Evolutionary conservation across 257 asterid species (phyloP), one percentile per base, ranked within the genome.

Genomic region (Penstemon eatonii): DNA sequence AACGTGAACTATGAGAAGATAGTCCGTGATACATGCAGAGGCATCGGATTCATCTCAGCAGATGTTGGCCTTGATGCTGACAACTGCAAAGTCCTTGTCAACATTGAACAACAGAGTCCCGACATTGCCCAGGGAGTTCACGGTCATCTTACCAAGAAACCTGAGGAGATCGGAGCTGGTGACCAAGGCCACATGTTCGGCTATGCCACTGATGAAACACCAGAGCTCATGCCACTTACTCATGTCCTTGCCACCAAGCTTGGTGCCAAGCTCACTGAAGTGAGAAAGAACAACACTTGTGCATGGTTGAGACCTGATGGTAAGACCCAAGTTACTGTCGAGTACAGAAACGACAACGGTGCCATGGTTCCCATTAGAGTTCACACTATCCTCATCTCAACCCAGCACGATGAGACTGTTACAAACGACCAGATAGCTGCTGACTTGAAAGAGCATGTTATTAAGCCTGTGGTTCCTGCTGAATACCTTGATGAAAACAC

Each of bases 121-220:
- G 89, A 85, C 58, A 87, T 87, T 72, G 91, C 95, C 33, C 86
- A 83, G 73, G 87, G 87, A 25, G 95, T 87, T 62, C 89, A 84
- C 46, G 94, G 94, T 37, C 86, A 87, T 61, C 80, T 84, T 69
- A 82, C 87, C 75, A 87, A 84, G 87, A 84, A 84, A 56, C 94
- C 94, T 0, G 90, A 87, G 65, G 89, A 87, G 6, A 83, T 87
- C 12, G 94, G 90, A 69, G 94, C 94, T 65, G 94, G 94, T 25
- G 94, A 84, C 73, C 94, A 87, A 45, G 93, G 93, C 6, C 93
- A 84, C 80, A 87, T 87, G 94, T 87, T 87, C 56, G 94, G 94
- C 8, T 87, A 87, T 63, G 94, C 94, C 56, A 84, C 94, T 0
- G 94, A 87, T 57, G 94, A 87, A 70, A 87, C 94, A 3, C 89